Evolutionary conservation across 805 yeast genomes (phyloP).

Genomic region (Yarrowia sp.): DNA sequence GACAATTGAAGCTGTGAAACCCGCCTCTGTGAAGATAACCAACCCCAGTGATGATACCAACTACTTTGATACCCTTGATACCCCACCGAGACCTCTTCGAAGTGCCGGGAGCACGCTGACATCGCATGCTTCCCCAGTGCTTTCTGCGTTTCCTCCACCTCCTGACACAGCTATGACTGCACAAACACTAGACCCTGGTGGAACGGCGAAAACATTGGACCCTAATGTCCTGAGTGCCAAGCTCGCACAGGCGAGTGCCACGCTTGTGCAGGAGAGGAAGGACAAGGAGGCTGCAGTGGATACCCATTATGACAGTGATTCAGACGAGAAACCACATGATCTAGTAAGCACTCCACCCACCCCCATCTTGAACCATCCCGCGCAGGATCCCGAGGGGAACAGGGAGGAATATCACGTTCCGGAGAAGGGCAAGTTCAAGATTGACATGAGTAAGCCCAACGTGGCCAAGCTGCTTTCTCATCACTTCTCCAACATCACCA

Average conservation of each 20-base stretch:
- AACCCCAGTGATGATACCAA: slow-evolving; percentile 1
- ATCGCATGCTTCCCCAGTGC: neutral
- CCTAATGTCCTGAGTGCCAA: neutral
- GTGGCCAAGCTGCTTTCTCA: neutral
- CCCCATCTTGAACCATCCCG: neutral
- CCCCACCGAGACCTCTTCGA: neutral
- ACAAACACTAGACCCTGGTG: neutral
- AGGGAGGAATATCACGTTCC: neutral
- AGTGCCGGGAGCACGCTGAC: slow-evolving; percentile 5
- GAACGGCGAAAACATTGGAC: neutral
- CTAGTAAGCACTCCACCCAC: neutral
- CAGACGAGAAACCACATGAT: neutral
- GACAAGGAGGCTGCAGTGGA: neutral
- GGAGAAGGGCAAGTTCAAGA: neutral
- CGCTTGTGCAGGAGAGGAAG: neutral
- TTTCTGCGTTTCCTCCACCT: slow-evolving; percentile 13
- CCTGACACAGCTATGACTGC: neutral
- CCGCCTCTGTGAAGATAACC: neutral
- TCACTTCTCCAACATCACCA: neutral
- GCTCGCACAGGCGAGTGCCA: neutral
- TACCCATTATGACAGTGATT: neutral
- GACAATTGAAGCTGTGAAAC: slow-evolving; percentile 18
- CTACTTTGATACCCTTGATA: slow-evolving; percentile 18
- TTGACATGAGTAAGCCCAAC: neutral
- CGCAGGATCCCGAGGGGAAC: neutral